Evolutionary conservation across 1,284 basidiomycete genomes (phyloP), one percentile per base, ranked within the genome.

Genomic region (Macrocystidia cucumis): DNA sequence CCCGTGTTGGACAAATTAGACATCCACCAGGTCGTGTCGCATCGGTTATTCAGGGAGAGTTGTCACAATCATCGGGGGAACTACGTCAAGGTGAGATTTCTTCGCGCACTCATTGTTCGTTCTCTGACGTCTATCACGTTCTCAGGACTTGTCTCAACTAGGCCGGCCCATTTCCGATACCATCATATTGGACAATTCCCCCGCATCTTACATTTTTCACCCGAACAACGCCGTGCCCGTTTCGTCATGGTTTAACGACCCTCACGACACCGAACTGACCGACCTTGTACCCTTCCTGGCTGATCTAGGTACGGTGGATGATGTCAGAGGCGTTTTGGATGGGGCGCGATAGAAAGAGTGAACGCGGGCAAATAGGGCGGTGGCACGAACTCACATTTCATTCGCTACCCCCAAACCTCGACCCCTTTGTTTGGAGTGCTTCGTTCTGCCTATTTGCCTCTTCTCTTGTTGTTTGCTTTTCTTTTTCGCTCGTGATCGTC

Each of bases 21-120:
- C 54, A 73, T 88, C 16, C 82, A 93, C 57, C 82, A 80, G 35
- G 91, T 93, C 5, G 93, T 98, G 17, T 70, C 87, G n/a, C 95
- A 99, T 59, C 76, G 96, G 38, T 64, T 99, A 35, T 99, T 99
- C 79, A 73, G 95, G 40, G 95, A 99, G 65, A 93, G 90, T 52
- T 99, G 95, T 63, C 98, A 97, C 62, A 98, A 98, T 57, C 96
- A 98, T 63, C 87, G 88, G 61, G 96, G 96, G 36, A 98, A 96
- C 65, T 98, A 98, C 57, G 96, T 99, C 61, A 99, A 98, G 75
- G 91, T 91, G 29, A 32, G 46, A 18, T 14, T 37, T 13, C 16
- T 24, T 33, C 20, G 12, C 19, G 20, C 21, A 24, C 22, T 9
- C n/a, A 17, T 9, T 16, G 25, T 35, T 11, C 47, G 32, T 24